Base-by-base conservation (phyloP, 768 basidiomycete genomes). In the Tricholoma furcatifolium region DNA sequence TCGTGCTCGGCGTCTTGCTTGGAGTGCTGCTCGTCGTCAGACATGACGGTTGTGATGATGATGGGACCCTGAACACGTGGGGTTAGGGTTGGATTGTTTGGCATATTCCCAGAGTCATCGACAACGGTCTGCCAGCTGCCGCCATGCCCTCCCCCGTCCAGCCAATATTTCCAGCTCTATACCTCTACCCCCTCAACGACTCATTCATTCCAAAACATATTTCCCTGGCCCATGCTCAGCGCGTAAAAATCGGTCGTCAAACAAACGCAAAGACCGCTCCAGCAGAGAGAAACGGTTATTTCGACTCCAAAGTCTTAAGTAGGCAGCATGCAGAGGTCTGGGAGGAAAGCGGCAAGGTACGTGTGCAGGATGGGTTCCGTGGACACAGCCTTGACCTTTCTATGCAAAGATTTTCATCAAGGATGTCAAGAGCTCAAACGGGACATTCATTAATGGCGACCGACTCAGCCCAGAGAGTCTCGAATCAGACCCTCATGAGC, bases 271-370 rank as follows among this genome's bases (percentile, higher is more conserved):
- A 97, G 79, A 97, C 94, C 0, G 84, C 91, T 27, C 96, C 96
- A 15, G 85, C 82, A 10, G 93, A 96, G 65, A 78, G 89, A 63
- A 98, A 99, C 66, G 96, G 94, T 9, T 99, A 90, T 74, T 98
- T 99, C 67, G 96, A 98, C 74, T 90, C 87, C 20, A 98, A 98
- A 67, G 79, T 98, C 7, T 77, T 99, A 55, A 92, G 90, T 60
- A 78, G 96, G 60, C 89, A 91, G 74, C 96, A 98, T 65, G 96
- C 96, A 12, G 96, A 98, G 72, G 91, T 99, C n/a, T 99, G 88
- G 96, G 94, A 92, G 73, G 92, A 96, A 14, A 43, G 48, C 7
- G 84, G 82, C 42, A 96, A 96, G 83, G 94, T 93, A 44, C 45
- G 76, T 65, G 20, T 15, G 17, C 0, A 4, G 34, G 24, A 24